Base-by-base conservation (phyloP, 805 yeast genomes). In the Pichia manshurica region DNA sequence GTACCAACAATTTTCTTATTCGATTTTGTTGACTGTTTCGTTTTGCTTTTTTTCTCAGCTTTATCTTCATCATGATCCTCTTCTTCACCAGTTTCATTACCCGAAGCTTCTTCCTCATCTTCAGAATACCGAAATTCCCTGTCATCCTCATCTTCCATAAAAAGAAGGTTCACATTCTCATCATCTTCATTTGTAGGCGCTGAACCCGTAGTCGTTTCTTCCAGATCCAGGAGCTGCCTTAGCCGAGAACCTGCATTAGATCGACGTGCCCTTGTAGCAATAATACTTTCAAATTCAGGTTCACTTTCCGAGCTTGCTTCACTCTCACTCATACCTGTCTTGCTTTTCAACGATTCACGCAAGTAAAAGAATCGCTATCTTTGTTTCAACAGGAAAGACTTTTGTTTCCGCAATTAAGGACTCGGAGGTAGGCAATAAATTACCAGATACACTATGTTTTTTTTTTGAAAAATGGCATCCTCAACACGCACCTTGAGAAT, bases 161-260 rank as follows among this genome's bases (percentile, higher is more conserved):
- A 85, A 53, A 86, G 64, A 42, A 85, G 67, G 57, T 81, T 78
- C 34, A 87, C 84, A 45, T 83, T 81, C 55, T 84, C 89, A 52
- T 87, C 95, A 38, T 85, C 95, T 38, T 87, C 88, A 5, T 53
- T 64, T 33, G 35, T 58, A 36, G 46, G 56, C 31, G 41, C 56
- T 12, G 44, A 48, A 15, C 55, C 62, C 5, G 46, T 47, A 31
- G 59, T 59, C 3, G 70, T 73, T 15, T 69, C 85, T 56, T 82
- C 96, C 25, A 86, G 74, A 49, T 81, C 84, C 17, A 93, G 68
- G 50, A 93, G 73, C 48, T 80, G 79, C 57, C 79, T 78, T 61
- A 93, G 70, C 46, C 93, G 73, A 45, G 87, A 84, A 15, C 99
- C 99, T 1, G 99, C 99, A 67, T 91, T 93, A 39, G 88, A 65